Evolutionary conservation across 202 grass and related monocot species (phyloP), one percentile per base, ranked within the genome.

Genomic region (Dendrocalamus latiflorus): DNA sequence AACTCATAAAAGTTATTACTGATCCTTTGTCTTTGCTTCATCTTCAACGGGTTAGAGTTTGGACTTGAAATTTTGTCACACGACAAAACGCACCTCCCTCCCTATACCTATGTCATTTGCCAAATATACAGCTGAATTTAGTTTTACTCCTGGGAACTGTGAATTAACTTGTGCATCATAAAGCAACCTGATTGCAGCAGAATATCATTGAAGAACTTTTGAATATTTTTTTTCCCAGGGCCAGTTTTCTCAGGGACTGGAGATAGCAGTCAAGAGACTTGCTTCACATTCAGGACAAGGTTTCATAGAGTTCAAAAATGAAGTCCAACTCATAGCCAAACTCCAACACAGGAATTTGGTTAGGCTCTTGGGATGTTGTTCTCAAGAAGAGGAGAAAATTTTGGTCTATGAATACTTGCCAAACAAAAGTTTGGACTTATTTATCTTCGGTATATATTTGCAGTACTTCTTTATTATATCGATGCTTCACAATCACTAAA

Each of bases 391-490:
- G 37, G 37, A 38, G 37, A 38, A 38, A 38, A 38, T 38, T 1
- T 38, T 38, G 37, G 37, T 38, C 37, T 38, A 38, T 38, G 37
- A 38, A 38, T 38, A 38, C 37, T 38, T 38, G 37, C 37, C 37
- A 38, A 38, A 38, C 37, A 38, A 38, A 38, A 14, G 89, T 21
- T 73, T 91, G 42, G 85, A 91, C 33, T 84, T 84, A 48, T 66
- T 88, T 5, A 85, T 88, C 21, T 91, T 91, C 38, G 81, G 89
- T 88, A 73, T 28, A 45, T n/a, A 53, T 14, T 49, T 78, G 18
- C 5, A 78, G n/a, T n/a, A n/a, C n/a, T n/a, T n/a, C n/a, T 44
- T 3, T 38, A 3, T 1, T 12, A 24, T 14, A 72, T 14, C 15
- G 13, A 6, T 20, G 28, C 25, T 11, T 22, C 4, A 69, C 11